These are phyloP conservation scores for Candida verbasci DNA, from an alignment of 805 yeast species.

Conservation along the genomic window DNA sequence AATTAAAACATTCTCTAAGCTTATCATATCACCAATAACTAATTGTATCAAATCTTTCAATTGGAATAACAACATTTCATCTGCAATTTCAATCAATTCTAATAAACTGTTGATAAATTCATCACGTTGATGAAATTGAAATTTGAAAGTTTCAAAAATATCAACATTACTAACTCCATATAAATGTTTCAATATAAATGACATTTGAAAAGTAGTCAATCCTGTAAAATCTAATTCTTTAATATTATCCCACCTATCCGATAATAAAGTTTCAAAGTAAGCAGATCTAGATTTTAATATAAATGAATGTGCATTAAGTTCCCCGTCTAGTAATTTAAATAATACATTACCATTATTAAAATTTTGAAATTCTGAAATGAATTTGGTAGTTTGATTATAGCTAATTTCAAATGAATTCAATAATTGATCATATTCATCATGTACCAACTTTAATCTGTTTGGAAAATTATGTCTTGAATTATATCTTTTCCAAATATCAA, in stretches of 20 bases:
- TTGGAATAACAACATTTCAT: slow-evolving; percentile 56
- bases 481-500: slow-evolving; percentile 45
- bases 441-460: slow-evolving; percentile 21
- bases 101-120: slow-evolving; percentile 52
- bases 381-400: slow-evolving; percentile 1
- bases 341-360: slow-evolving; percentile 35
- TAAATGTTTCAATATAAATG: slow-evolving; percentile 47
- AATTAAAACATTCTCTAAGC: slow-evolving; percentile 54
- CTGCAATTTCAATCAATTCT: slow-evolving; percentile 57
- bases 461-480: slow-evolving; percentile 24
- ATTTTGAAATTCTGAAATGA: slow-evolving; percentile 1
- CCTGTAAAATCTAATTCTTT: slow-evolving; percentile 39
- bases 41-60: slow-evolving; percentile 61
- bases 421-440: slow-evolving; percentile 22
- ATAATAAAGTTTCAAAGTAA: slow-evolving; percentile 57
- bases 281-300: slow-evolving; percentile 55
- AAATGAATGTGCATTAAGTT: slow-evolving; percentile 43
- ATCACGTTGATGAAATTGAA: slow-evolving; percentile 17
- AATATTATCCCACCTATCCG: slow-evolving; percentile 48
- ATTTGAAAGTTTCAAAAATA: slow-evolving; percentile 32
- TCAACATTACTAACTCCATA: slow-evolving; percentile 48
- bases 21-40: slow-evolving; percentile 51
- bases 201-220: slow-evolving; percentile 40
- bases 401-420: slow-evolving; percentile 10
- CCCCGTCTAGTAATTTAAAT: slow-evolving; percentile 46